Conservation (phyloP, 495 filamentous ascomycete species). For the Xylaria flabelliformis region DNA sequence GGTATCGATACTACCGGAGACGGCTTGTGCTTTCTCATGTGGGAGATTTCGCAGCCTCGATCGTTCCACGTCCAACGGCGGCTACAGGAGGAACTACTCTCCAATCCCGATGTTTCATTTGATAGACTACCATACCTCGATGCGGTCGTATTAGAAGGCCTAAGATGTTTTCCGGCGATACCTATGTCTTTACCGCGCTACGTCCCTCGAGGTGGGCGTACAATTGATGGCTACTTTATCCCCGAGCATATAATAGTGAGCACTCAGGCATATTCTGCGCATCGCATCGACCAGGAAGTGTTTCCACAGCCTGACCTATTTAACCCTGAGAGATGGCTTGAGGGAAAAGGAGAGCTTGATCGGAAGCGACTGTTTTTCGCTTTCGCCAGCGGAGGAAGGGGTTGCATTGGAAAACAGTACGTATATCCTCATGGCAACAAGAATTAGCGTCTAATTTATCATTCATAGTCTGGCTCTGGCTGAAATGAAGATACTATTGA, state of each 20-base stretch:
- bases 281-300: conserved; percentile 57
- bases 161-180: conserved; percentile 67
- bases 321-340: conserved; percentile 69
- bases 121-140: conserved; percentile 66
- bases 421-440: conserved; percentile 24
- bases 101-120: conserved; percentile 42
- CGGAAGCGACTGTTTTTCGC: conserved; percentile 57
- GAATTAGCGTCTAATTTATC: neutral
- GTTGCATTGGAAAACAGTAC: conserved; percentile 65
- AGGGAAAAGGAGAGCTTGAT: conserved; percentile 53
- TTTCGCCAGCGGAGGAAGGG: conserved; percentile 61
- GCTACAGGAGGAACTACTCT: conserved; percentile 56
- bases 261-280: conserved; percentile 61
- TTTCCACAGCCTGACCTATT: conserved; percentile 64
- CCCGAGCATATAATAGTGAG: conserved; percentile 59
- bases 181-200: conserved; percentile 71
- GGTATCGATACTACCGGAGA: conserved; percentile 74
- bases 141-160: conserved; percentile 65
- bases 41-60: conserved; percentile 64
- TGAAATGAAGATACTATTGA: conserved; percentile 69
- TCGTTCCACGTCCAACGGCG: conserved; percentile 52
- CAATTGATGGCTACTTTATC: conserved; percentile 54
- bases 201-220: conserved; percentile 58
- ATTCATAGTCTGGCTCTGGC: conserved; percentile 63
- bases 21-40: conserved; percentile 69